These are phyloP conservation scores for Andrographis paniculata DNA, from an alignment of 305 asterid species.

Conservation along the genomic window DNA sequence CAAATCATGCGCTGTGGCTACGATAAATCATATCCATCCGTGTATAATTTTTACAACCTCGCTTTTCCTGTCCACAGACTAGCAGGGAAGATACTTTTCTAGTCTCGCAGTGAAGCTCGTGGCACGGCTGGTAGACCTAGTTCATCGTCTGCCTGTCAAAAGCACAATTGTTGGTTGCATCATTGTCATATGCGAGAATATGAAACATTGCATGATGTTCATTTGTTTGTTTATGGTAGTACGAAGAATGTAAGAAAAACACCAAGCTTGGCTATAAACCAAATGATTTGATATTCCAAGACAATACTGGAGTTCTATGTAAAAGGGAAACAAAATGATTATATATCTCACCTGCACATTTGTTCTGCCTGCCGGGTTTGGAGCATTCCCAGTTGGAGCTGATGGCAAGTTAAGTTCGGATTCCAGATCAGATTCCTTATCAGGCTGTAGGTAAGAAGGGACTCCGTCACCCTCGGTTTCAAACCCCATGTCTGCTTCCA, in stretches of 20 bases:
- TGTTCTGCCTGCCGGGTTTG: conserved; percentile 43
- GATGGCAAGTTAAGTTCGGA: conserved; percentile 83
- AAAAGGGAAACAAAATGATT: neutral
- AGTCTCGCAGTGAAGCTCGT: conserved; percentile 77
- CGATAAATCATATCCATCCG: too few species aligned
- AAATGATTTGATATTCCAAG: too few species aligned
- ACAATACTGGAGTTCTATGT: too few species aligned
- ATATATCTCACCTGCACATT: conserved; percentile 48
- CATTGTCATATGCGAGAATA: too few species aligned
- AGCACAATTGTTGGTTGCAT: neutral
- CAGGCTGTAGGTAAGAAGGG: conserved; percentile 92
- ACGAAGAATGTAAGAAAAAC: too few species aligned
- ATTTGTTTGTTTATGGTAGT: too few species aligned
- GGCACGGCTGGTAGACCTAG: conserved; percentile 96
- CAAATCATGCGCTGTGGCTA: too few species aligned
- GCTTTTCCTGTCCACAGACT: too few species aligned
- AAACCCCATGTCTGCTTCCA: conserved; percentile 94
- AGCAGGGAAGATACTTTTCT: too few species aligned
- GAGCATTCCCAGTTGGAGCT: conserved; percentile 69
- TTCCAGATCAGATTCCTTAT: conserved; percentile 59
- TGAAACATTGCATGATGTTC: too few species aligned
- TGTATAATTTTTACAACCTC: too few species aligned
- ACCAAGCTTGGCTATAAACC: too few species aligned
- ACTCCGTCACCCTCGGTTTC: conserved; percentile 86
- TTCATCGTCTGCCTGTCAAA: conserved; percentile 75